Conservation (phyloP, 176 grass and related monocot species). For the barley (Hordeum vulgare) region DNA sequence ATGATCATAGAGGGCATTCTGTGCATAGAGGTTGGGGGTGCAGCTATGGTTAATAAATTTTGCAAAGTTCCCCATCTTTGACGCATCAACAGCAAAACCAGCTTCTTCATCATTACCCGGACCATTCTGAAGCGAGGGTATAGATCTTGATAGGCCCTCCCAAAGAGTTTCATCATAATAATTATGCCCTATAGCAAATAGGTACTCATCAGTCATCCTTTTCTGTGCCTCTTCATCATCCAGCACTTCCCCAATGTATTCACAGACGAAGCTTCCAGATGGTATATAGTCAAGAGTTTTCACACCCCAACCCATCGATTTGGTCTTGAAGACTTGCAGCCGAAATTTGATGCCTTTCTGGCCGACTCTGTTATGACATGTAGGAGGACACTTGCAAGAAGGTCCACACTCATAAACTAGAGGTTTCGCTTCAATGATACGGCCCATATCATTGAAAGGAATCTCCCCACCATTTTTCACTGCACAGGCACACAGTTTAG, state of each 20-base stretch:
- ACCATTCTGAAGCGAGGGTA: constrained; percentile 63
- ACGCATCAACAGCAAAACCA: constrained; percentile 66
- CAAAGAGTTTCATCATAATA: constrained; percentile 72
- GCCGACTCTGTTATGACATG: constrained; percentile 70
- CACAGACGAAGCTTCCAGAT: constrained; percentile 75
- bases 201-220: constrained; percentile 61
- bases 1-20: constrained; percentile 76
- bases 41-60: constrained; percentile 83
- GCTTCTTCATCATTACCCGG: constrained; percentile 17
- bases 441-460: constrained; percentile 62
- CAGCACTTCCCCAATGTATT: constrained; percentile 72
- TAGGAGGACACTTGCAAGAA: constrained; percentile 73
- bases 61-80: constrained; percentile 57
- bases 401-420: constrained; percentile 80
- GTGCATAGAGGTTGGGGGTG: constrained; percentile 69
- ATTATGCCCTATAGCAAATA: constrained; percentile 74
- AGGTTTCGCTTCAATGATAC: constrained; percentile 60
- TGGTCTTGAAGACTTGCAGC: constrained; percentile 74
- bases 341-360: constrained; percentile 68
- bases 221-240: constrained; percentile 67
- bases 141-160: constrained; percentile 70
- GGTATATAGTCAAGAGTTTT: constrained; percentile 57
- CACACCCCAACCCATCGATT: constrained; percentile 74
- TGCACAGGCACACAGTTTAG: constrained; percentile 54
- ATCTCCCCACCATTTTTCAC: constrained; percentile 77